Percentiles rank a stretch among this genome's conserved stretches.
These are phyloP conservation scores for Borovskyia barvae DNA, from an alignment of 208 protist species.

Conservation along the genomic window DNA sequence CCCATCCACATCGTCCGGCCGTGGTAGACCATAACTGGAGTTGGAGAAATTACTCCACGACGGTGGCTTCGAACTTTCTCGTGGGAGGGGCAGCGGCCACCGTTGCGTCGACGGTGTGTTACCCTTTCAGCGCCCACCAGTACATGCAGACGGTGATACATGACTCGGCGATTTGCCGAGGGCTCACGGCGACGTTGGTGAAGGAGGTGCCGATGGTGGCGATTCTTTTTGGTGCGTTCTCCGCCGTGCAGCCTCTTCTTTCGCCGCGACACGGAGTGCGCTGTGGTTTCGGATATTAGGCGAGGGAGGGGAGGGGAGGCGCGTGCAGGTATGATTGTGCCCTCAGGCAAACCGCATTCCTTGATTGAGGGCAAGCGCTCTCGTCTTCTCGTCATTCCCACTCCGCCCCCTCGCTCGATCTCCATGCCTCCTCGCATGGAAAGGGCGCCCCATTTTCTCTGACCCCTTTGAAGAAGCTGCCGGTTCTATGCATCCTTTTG, in stretches of 20 bases:
- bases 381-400: too few species aligned
- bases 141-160: conserved; percentile 92
- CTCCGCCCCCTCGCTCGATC: too few species aligned
- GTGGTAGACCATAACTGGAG: conserved; percentile 49
- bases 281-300: conserved; percentile 86
- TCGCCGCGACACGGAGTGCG: conserved; percentile 76
- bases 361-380: too few species aligned
- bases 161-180: conserved; percentile 87
- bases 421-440: too few species aligned
- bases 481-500: too few species aligned
- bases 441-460: too few species aligned
- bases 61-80: conserved; percentile 58
- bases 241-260: conserved; percentile 72
- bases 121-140: conserved; percentile 80
- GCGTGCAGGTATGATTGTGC: neutral
- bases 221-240: conserved; percentile 78
- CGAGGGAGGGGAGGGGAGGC: neutral
- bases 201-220: conserved; percentile 92
- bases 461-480: too few species aligned
- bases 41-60: conserved; percentile 56
- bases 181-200: conserved; percentile 60
- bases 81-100: conserved; percentile 74
- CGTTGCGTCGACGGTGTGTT: conserved; percentile 84
- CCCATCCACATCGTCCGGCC: neutral
- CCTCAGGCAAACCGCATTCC: too few species aligned